Base-by-base conservation (phyloP, 306 rosid species). In the Vigna hirtella region DNA sequence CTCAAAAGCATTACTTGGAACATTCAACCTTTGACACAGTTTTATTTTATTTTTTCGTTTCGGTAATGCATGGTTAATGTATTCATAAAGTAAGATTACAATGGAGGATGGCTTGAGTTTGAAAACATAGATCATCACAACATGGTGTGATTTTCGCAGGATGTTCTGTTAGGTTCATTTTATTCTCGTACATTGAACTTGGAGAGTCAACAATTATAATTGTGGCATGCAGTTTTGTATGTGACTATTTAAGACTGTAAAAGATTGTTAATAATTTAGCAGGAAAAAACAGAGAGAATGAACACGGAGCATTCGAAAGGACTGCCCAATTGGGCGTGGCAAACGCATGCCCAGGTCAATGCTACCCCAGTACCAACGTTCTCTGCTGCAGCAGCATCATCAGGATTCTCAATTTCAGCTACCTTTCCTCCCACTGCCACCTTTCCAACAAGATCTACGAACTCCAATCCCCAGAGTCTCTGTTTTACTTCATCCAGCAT, bases 321-420 rank as follows among this genome's bases (percentile, higher is more conserved):
- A 77, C 76, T 75, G 61, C 85, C 91, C 80, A 79, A 38, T 58
- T 87, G 94, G 98, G 79, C 86, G 38, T 91, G 98, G 99, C 91
- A 86, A 86, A 87, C 83, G 42, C 91, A 89, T 81, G 91, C 90
- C 84, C 96, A 79, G 83, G 85, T 79, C 81, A 82, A 58, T 85
- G 89, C 91, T 49, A 71, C 83, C 88, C 85, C 85, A 82, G 65
- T 87, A 79, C 88, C 96, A 82, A 79, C 70, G 62, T 86, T 91
- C 91, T 85, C 96, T 79, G 78, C 92, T 81, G 99, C 98, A 93
- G 99, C 98, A 93, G 99, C 99, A 95, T 95, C 99, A 95, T 95
- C 99, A 95, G 99, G 99, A 95, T 95, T 95, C 99, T 91, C 99
- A 42, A 82, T 81, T 85, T 88, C 93, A 82, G 79, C 93, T 82